phyloP scores from a whole-genome alignment of 2,329 filamentous ascomycete genomes.

The Sporothrix mexicana region DNA sequence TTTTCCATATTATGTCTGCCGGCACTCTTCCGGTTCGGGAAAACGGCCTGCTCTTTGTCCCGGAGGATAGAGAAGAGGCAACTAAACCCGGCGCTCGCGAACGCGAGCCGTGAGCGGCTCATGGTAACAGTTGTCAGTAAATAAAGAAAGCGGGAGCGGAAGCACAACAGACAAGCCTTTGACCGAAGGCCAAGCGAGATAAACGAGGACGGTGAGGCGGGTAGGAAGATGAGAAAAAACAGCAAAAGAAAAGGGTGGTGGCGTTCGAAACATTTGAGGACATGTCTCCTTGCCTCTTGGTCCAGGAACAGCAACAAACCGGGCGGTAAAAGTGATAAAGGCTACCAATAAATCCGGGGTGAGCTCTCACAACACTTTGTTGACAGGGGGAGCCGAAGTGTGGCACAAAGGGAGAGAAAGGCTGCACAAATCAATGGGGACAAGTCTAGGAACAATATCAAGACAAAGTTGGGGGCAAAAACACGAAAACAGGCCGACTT shows the following conservation, averaged over 20 bases:
- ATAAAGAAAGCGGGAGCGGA: too few species aligned
- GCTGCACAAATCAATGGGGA: background rate
- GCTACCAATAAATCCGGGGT: background rate
- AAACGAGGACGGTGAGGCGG: background rate
- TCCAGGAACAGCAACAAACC: background rate
- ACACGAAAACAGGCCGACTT: background rate
- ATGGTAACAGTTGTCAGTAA: too few species aligned
- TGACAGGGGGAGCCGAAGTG: background rate
- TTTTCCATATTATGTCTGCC: background rate
- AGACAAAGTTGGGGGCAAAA: background rate
- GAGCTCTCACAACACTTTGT: too few species aligned
- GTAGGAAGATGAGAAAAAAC: background rate
- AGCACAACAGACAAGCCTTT: background rate
- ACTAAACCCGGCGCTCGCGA: too few species aligned
- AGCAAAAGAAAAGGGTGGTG: too few species aligned
- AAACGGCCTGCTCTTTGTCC: constrained; percentile 5
- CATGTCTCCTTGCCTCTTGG: background rate
- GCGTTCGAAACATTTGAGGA: background rate
- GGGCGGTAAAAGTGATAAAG: background rate
- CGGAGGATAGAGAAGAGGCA: background rate
- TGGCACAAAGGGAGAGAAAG: background rate
- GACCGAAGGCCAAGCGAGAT: background rate
- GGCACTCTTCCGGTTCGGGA: background rate
- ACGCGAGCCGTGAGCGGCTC: too few species aligned
- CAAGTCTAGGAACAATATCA: background rate